Conservation (phyloP, 2,329 filamentous ascomycete genomes). For the Ophioceras dolichostomum region DNA sequence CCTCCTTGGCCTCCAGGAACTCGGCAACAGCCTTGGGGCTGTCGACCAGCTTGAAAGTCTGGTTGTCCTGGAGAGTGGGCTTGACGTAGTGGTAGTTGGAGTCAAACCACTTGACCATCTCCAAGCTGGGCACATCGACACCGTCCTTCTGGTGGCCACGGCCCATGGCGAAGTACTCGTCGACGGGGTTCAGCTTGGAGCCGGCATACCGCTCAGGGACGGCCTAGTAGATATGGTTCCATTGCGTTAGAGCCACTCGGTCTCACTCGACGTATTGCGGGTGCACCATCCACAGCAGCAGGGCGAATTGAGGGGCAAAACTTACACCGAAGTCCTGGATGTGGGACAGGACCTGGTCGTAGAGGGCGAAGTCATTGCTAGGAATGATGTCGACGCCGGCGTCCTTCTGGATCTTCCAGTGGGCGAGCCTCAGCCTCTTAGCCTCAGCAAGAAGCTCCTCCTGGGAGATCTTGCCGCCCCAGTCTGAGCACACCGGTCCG, state of each 20-base stretch:
- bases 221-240: conserved; percentile 37
- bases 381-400: conserved; percentile 96
- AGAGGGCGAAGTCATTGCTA: conserved; percentile 98
- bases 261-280: no score
- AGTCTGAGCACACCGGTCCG: conserved; percentile 31
- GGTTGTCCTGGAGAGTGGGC: conserved; percentile 93
- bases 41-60: conserved; percentile 80
- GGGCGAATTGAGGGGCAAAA: conserved; percentile 11
- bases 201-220: conserved; percentile 88
- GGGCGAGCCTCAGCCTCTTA: conserved; percentile 89
- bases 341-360: conserved; percentile 95
- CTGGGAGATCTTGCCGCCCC: conserved; percentile 88
- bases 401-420: conserved; percentile 99
- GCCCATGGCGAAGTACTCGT: conserved; percentile 99
- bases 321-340: conserved; percentile 94
- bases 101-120: conserved; percentile 99
- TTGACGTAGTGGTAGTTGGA: conserved; percentile 99
- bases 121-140: conserved; percentile 84
- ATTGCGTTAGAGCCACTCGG: neutral
- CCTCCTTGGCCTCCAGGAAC: conserved; percentile 96
- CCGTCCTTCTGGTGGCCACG: conserved; percentile 94
- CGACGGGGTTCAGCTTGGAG: conserved; percentile 74
- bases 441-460: conserved; percentile 85
- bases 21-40: conserved; percentile 85
- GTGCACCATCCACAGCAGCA: no score